Evolutionary conservation across 352 stramenopile genomes (phyloP).

Genomic region (Elongisporangium anandrum): DNA sequence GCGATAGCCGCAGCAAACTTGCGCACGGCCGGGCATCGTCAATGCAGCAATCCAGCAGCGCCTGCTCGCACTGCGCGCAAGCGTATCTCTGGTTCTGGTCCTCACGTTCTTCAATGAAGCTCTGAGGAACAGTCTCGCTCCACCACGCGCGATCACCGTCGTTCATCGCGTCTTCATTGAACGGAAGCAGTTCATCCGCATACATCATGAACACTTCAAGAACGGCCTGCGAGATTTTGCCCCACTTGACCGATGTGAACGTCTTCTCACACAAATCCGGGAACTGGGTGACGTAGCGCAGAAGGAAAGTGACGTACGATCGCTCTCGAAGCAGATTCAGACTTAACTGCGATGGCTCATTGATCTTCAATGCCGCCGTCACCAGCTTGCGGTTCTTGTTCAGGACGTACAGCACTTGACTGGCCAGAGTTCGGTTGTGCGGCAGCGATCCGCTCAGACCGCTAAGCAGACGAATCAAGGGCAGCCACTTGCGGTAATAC

Average conservation of each 20-base stretch:
- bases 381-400: constrained; percentile 70
- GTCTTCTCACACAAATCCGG: constrained; percentile 61
- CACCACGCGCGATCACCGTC: constrained; percentile 56
- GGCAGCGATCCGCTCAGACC: constrained; percentile 56
- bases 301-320: constrained; percentile 73
- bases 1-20: constrained; percentile 45
- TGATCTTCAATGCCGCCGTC: constrained; percentile 59
- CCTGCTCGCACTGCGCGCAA: constrained; percentile 38
- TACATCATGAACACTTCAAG: constrained; percentile 68
- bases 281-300: constrained; percentile 79
- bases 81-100: constrained; percentile 27
- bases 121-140: constrained; percentile 25
- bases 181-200: constrained; percentile 45
- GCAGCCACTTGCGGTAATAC: constrained; percentile 79
- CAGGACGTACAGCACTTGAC: constrained; percentile 57
- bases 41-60: constrained; percentile 28
- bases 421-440: constrained; percentile 59
- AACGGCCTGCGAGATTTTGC: constrained; percentile 68
- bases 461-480: constrained; percentile 57
- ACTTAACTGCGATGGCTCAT: constrained; percentile 29
- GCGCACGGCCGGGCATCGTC: constrained; percentile 18
- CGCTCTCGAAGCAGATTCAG: constrained; percentile 64
- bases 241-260: constrained; percentile 58
- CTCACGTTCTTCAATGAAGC: constrained; percentile 52
- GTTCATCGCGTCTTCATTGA: constrained; percentile 22